Conservation (phyloP, 2,329 filamentous ascomycete species). For the Fusarium nelsonii region DNA sequence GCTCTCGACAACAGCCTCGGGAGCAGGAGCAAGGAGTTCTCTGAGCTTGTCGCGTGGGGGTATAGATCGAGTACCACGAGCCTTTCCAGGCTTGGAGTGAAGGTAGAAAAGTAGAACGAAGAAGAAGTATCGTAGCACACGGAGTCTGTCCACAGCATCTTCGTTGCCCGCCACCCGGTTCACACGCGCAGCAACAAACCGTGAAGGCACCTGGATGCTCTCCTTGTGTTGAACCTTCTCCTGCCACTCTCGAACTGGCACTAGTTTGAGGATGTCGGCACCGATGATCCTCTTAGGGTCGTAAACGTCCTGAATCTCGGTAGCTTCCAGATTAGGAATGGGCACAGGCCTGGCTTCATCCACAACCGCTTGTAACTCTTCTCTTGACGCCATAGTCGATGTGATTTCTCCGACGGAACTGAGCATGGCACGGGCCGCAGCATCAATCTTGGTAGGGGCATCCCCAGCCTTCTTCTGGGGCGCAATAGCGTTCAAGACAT, state of each 20-base stretch:
- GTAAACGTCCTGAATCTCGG: constrained; percentile 79
- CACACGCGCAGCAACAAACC: constrained; percentile 75
- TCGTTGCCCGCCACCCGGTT: constrained; percentile 66
- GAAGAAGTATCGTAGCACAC: constrained; percentile 70
- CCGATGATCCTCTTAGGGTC: constrained; percentile 75
- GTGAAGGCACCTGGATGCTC: constrained; percentile 68
- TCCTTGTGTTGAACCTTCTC: constrained; percentile 71
- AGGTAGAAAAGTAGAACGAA: constrained; percentile 68
- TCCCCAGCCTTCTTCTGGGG: constrained; percentile 53
- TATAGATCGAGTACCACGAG: constrained; percentile 63
- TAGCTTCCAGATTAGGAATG: constrained; percentile 74
- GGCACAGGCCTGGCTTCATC: constrained; percentile 80
- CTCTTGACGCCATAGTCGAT: constrained; percentile 73
- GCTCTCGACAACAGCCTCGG: constrained; percentile 72
- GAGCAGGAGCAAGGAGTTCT: constrained; percentile 67
- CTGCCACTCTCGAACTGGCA: constrained; percentile 81
- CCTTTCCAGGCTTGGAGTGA: constrained; percentile 59
- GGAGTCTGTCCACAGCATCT: constrained; percentile 65
- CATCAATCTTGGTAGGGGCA: constrained; percentile 64
- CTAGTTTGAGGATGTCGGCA: constrained; percentile 72
- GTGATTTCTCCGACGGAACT: constrained; percentile 72
- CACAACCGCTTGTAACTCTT: constrained; percentile 73
- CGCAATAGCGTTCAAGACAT: constrained; percentile 77
- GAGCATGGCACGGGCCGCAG: constrained; percentile 71
- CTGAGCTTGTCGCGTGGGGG: constrained; percentile 73